Conservation (phyloP, 208 protist species). For the Trichomonas gallinae region DNA sequence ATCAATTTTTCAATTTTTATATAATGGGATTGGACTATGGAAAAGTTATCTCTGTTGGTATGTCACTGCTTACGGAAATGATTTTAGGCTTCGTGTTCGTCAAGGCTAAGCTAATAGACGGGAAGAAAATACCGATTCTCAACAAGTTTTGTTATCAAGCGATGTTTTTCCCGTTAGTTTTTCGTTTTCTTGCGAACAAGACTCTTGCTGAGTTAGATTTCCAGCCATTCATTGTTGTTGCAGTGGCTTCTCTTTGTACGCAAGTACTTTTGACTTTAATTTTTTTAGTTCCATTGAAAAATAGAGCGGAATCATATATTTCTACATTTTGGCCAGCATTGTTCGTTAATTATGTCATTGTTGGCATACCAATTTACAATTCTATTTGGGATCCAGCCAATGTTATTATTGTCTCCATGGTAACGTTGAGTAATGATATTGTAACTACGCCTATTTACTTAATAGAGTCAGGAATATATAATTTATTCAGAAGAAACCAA, state of each 20-base stretch:
- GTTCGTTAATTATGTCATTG: neutral
- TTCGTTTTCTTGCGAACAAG: neutral
- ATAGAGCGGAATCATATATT: neutral
- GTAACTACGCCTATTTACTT: neutral
- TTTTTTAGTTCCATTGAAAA: neutral
- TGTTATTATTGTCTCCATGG: neutral
- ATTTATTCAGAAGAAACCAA: neutral
- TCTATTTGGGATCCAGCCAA: neutral
- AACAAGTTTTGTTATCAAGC: neutral
- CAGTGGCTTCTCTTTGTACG: neutral
- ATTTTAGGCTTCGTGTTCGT: neutral
- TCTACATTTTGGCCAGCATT: neutral
- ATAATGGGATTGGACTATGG: neutral
- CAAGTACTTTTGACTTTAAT: neutral
- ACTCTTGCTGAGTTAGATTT: neutral
- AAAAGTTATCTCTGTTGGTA: neutral
- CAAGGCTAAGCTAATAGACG: neutral
- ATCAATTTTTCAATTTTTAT: neutral
- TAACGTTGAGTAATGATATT: neutral
- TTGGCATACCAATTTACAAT: conserved; percentile 1
- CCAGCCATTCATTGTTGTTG: neutral
- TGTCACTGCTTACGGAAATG: neutral
- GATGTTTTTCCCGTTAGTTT: neutral
- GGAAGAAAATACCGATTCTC: neutral
- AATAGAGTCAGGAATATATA: neutral